phyloP scores from a whole-genome alignment of 495 filamentous ascomycete genomes.

The Xylaria acuta region DNA sequence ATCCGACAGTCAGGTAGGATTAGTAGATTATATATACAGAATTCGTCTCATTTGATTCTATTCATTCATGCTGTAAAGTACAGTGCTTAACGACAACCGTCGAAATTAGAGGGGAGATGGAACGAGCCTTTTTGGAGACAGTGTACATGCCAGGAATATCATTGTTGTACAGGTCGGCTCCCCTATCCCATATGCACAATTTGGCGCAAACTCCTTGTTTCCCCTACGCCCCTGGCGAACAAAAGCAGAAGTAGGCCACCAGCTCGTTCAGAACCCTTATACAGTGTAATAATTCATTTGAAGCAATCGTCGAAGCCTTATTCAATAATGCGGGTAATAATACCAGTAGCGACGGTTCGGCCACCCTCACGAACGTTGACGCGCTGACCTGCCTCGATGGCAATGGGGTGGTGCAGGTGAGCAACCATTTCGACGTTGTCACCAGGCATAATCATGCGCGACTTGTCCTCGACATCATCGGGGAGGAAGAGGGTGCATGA shows the following conservation, averaged over 20 bases:
- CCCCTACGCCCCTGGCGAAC: constrained; percentile 30
- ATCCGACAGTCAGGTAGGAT: no score
- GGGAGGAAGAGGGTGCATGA: constrained; percentile 81
- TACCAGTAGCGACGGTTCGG: constrained; percentile 88
- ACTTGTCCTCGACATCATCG: constrained; percentile 71
- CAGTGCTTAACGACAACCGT: constrained; percentile 16
- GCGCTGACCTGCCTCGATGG: constrained; percentile 85
- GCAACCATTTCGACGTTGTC: constrained; percentile 98
- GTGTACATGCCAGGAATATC: constrained; percentile 36
- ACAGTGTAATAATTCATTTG: constrained; percentile 18
- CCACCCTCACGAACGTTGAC: constrained; percentile 98
- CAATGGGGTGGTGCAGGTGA: constrained; percentile 78
- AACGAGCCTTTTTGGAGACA: constrained; percentile 34
- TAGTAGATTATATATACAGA: background rate
- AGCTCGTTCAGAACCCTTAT: constrained; percentile 33
- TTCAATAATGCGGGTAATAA: constrained; percentile 83
- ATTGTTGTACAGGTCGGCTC: constrained; percentile 30
- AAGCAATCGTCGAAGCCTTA: constrained; percentile 43
- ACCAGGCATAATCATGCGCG: constrained; percentile 90
- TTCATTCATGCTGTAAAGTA: constrained; percentile 27
- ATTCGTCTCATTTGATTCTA: constrained; percentile 17
- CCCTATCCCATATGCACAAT: constrained; percentile 35
- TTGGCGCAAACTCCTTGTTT: constrained; percentile 34
- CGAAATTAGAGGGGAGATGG: constrained; percentile 38
- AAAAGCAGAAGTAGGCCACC: constrained; percentile 30